These are phyloP conservation scores for Saccharomycopsis guyanensis DNA, from an alignment of 805 yeast species.

Conservation along the genomic window DNA sequence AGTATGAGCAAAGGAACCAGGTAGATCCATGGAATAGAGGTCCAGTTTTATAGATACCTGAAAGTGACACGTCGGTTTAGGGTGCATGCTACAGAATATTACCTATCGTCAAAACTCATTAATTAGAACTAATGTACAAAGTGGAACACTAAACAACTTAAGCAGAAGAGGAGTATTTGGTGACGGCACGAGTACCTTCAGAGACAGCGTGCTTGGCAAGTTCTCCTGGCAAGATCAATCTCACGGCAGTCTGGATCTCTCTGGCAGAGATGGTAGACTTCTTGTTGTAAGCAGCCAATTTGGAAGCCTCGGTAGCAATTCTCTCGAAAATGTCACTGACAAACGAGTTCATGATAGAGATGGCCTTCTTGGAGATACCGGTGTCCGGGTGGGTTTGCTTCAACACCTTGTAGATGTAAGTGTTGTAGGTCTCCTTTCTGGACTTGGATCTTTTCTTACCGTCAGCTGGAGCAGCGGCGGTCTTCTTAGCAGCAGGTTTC, in stretches of 20 bases:
- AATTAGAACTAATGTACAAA: background rate
- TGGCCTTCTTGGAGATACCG: conserved; percentile 97
- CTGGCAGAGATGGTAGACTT: conserved; percentile 96
- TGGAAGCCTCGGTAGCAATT: conserved; percentile 96
- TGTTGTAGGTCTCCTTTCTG: conserved; percentile 97
- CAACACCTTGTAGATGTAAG: conserved; percentile 96
- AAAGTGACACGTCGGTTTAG: background rate
- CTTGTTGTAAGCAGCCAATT: conserved; percentile 97
- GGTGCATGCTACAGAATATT: background rate
- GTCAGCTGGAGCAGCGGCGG: conserved; percentile 57
- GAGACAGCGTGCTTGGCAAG: conserved; percentile 97
- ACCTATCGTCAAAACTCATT: background rate
- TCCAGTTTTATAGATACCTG: background rate
- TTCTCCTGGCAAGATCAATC: conserved; percentile 97
- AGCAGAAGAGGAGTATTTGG: conserved; percentile 21
- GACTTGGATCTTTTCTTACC: conserved; percentile 84
- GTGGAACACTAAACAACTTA: conserved; percentile 1
- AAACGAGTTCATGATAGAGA: conserved; percentile 97
- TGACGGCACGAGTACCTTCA: conserved; percentile 78
- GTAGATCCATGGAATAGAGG: too few relatives aligned
- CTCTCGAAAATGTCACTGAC: conserved; percentile 98
- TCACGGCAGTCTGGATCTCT: conserved; percentile 97
- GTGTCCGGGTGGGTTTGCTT: conserved; percentile 99
- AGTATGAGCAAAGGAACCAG: too few relatives aligned
- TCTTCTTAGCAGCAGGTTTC: conserved; percentile 90